A percentile compares a stretch with the other conserved stretches of the same genome.
Conservation (phyloP, 495 filamentous ascomycete species). For the Hyphodiscus hymeniophilus region DNA sequence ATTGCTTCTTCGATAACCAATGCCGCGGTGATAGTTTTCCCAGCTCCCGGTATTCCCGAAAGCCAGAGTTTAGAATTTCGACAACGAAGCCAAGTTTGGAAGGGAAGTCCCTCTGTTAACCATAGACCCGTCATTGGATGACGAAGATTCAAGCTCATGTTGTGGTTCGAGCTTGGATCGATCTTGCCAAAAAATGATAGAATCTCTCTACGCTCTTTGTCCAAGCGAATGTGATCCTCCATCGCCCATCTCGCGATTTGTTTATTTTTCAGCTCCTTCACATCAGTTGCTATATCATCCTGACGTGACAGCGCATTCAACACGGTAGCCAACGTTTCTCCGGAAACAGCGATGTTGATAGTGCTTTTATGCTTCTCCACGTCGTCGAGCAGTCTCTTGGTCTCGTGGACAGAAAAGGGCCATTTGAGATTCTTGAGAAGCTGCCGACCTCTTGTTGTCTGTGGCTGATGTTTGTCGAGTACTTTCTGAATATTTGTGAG, state of each 20-base stretch:
- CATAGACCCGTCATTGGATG: constrained; percentile 7
- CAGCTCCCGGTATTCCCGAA: constrained; percentile 4
- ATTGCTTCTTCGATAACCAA: constrained; percentile 5
- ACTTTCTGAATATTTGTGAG: constrained; percentile 14
- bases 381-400: constrained; percentile 23
- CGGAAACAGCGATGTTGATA: constrained; percentile 25
- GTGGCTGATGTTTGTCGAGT: constrained; percentile 6
- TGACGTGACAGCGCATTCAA: constrained; percentile 1
- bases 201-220: neutral
- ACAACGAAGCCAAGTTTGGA: neutral
- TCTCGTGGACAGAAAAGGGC: constrained; percentile 19
- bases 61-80: constrained; percentile 2
- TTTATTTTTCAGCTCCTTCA: neutral
- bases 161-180: neutral
- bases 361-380: constrained; percentile 25
- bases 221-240: neutral
- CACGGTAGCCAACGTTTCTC: constrained; percentile 18
- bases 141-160: neutral
- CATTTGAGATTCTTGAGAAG: constrained; percentile 13
- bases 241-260: neutral
- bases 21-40: constrained; percentile 4
- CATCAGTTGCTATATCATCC: neutral
- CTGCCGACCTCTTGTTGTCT: too few relatives aligned
- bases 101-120: constrained; percentile 2
- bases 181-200: neutral